Conservation (phyloP, 108 stramenopile genomes). For the Fragilaria radians region DNA sequence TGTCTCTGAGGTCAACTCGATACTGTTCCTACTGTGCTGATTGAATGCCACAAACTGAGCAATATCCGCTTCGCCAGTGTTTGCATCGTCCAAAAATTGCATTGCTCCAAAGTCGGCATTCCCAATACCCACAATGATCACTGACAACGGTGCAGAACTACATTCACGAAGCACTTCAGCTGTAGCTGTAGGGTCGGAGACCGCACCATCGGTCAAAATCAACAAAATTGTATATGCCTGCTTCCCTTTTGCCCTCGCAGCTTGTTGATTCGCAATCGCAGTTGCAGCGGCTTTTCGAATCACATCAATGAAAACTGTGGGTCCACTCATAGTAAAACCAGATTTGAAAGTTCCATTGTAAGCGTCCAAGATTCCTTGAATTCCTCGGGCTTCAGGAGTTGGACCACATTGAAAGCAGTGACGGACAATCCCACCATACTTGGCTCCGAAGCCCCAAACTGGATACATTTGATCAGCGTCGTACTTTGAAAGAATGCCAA, state of each 20-base stretch:
- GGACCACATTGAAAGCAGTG: slow-evolving; percentile 73
- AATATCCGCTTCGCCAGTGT: slow-evolving; percentile 47
- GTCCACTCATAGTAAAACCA: slow-evolving; percentile 66
- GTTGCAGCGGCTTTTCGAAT: slow-evolving; percentile 60
- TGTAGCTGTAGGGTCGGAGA: slow-evolving; percentile 71
- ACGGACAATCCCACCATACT: slow-evolving; percentile 65
- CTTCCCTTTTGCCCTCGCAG: slow-evolving; percentile 20
- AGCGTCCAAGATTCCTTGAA: slow-evolving; percentile 68
- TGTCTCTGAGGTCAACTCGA: slow-evolving; percentile 28
- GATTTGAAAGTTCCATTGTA: slow-evolving; percentile 52
- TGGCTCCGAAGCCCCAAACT: slow-evolving; percentile 88
- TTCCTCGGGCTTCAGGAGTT: slow-evolving; percentile 42
- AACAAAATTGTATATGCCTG: slow-evolving; percentile 77
- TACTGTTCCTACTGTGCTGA: slow-evolving; percentile 21
- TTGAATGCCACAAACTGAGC: slow-evolving; percentile 72
- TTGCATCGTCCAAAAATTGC: slow-evolving; percentile 56
- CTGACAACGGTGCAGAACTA: slow-evolving; percentile 48
- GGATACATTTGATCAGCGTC: slow-evolving; percentile 80
- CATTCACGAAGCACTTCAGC: slow-evolving; percentile 33
- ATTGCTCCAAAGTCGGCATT: slow-evolving; percentile 71
- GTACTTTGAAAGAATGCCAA: slow-evolving; percentile 60
- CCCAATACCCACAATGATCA: slow-evolving; percentile 83
- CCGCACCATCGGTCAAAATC: slow-evolving; percentile 83
- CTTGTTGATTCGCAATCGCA: slow-evolving; percentile 31
- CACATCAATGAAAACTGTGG: slow-evolving; percentile 81